Percentiles rank a stretch among this genome's conserved stretches.
Evolutionary conservation across 2,329 filamentous ascomycete species (phyloP).

Genomic region (Septoria linicola): DNA sequence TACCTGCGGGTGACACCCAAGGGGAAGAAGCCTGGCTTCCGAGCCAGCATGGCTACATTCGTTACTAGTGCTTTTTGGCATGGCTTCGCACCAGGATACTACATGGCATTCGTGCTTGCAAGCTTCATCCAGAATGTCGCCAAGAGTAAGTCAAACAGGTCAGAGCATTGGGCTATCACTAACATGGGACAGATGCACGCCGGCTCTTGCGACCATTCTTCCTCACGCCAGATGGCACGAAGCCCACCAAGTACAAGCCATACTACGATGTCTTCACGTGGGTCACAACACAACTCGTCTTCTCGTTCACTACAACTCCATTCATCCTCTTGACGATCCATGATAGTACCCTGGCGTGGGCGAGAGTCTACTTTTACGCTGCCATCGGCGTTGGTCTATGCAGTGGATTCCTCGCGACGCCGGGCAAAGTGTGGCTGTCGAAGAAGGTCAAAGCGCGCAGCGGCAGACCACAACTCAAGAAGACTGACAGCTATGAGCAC

Average conservation of each 20-base stretch:
- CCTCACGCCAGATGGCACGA: slow-evolving; percentile 71
- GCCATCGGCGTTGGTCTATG: slow-evolving; percentile 64
- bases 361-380: slow-evolving; percentile 84
- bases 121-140: slow-evolving; percentile 90
- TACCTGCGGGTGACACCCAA: slow-evolving; percentile 93
- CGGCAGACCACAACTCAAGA: slow-evolving; percentile 31
- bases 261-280: slow-evolving; percentile 83
- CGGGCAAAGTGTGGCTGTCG: slow-evolving; percentile 59
- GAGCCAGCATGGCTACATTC: slow-evolving; percentile 91
- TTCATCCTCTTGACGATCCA: slow-evolving; percentile 78
- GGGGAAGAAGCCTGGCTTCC: slow-evolving; percentile 94
- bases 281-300: slow-evolving; percentile 74
- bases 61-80: slow-evolving; percentile 96
- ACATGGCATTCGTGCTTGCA: slow-evolving; percentile 83
- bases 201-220: slow-evolving; percentile 91
- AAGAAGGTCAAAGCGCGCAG: slow-evolving; percentile 41
- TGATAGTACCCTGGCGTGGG: slow-evolving; percentile 73
- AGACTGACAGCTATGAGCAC: slow-evolving; percentile 37
- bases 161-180: not conserved
- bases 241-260: slow-evolving; percentile 68
- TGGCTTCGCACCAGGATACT: slow-evolving; percentile 96
- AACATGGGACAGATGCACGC: slow-evolving; percentile 66
- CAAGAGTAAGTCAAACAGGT: slow-evolving; percentile 67
- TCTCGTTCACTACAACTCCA: slow-evolving; percentile 78
- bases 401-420: slow-evolving; percentile 76